Evolutionary conservation across 2,329 filamentous ascomycete genomes (phyloP).

Genomic region (Geoglossum cookeanum): DNA sequence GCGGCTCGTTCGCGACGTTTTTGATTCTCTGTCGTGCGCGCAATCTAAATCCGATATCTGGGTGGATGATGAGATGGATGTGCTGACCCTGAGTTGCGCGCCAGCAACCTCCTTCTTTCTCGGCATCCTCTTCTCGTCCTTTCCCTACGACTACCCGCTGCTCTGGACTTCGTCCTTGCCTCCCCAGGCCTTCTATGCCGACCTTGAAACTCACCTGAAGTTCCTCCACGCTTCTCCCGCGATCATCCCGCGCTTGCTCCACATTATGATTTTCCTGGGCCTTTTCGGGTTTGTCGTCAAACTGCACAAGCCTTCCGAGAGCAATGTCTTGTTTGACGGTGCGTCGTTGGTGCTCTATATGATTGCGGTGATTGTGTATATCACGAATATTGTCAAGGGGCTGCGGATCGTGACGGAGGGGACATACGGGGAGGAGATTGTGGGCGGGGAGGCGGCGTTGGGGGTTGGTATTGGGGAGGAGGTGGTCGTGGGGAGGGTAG

Average conservation of each 20-base stretch:
- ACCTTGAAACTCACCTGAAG: slow-evolving; percentile 71
- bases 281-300: slow-evolving; percentile 82
- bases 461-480: slow-evolving; percentile 27
- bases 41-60: slow-evolving; percentile 3
- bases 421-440: slow-evolving; percentile 28
- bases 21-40: slow-evolving; percentile 82
- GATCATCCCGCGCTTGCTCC: slow-evolving; percentile 79
- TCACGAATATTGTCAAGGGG: slow-evolving; percentile 92
- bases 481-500: slow-evolving; percentile 63
- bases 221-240: slow-evolving; percentile 85
- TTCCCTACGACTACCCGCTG: slow-evolving; percentile 88
- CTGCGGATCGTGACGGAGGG: slow-evolving; percentile 64
- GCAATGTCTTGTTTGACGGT: slow-evolving; percentile 87
- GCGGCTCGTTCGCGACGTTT: slow-evolving; percentile 74
- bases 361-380: slow-evolving; percentile 80
- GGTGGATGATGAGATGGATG: slow-evolving; percentile 36
- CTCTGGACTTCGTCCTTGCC: slow-evolving; percentile 47
- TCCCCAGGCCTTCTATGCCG: slow-evolving; percentile 38
- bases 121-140: slow-evolving; percentile 87
- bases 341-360: slow-evolving; percentile 53
- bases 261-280: slow-evolving; percentile 78
- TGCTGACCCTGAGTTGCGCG: slow-evolving; percentile 7
- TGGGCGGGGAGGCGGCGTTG: slow-evolving; percentile 16
- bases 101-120: slow-evolving; percentile 80
- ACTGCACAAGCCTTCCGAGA: slow-evolving; percentile 82